A percentile compares a stretch with the other conserved stretches of the same genome.
phyloP scores from a whole-genome alignment of 1,284 basidiomycete species.

The Phylloboletellus chloephorus region DNA sequence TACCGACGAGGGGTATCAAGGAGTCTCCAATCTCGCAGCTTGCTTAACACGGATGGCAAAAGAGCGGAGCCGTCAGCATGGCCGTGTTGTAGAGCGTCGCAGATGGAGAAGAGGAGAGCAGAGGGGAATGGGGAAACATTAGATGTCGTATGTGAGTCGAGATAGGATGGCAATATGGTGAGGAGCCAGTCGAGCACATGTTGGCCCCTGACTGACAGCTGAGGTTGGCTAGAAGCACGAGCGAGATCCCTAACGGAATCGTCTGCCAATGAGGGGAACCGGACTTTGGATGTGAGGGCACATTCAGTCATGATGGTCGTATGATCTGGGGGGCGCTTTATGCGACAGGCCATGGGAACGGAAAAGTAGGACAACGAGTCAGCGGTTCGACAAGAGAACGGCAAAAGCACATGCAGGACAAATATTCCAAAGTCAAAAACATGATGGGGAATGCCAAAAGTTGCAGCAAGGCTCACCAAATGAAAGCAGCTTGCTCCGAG shows the following conservation, averaged over 20 bases:
- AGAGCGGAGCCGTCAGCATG: not conserved
- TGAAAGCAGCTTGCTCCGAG: slow-evolving; percentile 8
- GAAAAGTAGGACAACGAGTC: slow-evolving; percentile 6
- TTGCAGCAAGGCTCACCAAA: slow-evolving; percentile 13
- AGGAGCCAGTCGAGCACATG: slow-evolving; percentile 16
- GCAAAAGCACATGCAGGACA: not conserved
- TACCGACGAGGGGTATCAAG: slow-evolving; percentile 17
- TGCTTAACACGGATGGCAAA: slow-evolving; percentile 23
- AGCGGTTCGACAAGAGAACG: slow-evolving; percentile 2
- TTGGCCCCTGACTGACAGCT: slow-evolving; percentile 12
- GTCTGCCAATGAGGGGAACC: slow-evolving; percentile 1
- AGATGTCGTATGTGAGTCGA: slow-evolving; percentile 6
- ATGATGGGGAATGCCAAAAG: slow-evolving; percentile 4
- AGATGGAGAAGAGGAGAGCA: slow-evolving; percentile 24
- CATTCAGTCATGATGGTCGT: slow-evolving; percentile 22
- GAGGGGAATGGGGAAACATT: slow-evolving; percentile 9
- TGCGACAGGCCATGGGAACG: slow-evolving; percentile 1
- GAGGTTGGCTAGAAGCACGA: slow-evolving; percentile 1
- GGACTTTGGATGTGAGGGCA: slow-evolving; percentile 2
- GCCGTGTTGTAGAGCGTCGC: slow-evolving; percentile 12
- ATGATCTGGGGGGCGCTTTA: slow-evolving; percentile 14
- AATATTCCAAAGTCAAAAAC: slow-evolving; percentile 6
- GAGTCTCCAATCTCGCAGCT: slow-evolving; percentile 23
- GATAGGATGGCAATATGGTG: slow-evolving; percentile 13
- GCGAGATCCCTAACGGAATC: slow-evolving; percentile 5